Evolutionary conservation across 2,329 filamentous ascomycete species (phyloP), one percentile per base, ranked within the genome.

Genomic region (Penicillium brevicompactum): DNA sequence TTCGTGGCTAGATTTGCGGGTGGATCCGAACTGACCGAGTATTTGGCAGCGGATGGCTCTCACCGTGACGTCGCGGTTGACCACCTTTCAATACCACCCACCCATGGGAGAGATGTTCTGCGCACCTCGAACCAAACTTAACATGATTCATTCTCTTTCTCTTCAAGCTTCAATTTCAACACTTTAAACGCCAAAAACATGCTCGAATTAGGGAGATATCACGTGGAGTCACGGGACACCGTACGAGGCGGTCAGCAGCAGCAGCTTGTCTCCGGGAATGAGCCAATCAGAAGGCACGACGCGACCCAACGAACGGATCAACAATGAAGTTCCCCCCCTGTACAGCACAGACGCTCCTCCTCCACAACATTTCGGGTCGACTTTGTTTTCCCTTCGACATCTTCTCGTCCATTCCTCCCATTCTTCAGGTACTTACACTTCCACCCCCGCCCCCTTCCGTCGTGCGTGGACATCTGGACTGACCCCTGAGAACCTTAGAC

Each of bases 361-460:
- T 65, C 76, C 75, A 77, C 78, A 76, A 78, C 76, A 76, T 77
- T 76, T 75, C 75, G 74, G 73, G 70, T 71, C 70, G 69, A 63
- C 51, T 53, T 62, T 56, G 53, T 59, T 55, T 51, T 62, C 57
- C 53, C 47, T 59, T 64, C 53, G 53, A 57, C 56, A 45, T 53
- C 40, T 52, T 57, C 58, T 61, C 51, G 53, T 63, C 60, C 65
- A 67, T 67, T 63, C 56, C 56, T 63, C 59, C 57, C 61, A 61
- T 70, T 66, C 56, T 51, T 57, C 52, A 55, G 57, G 56, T 60
- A 50, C 37, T 41, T 37, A 22, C 52, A 5, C 43, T 50, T 46
- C 43, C 11, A 10, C 13, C 57, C 57, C 55, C 55, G 55, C 58
- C 52, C 53, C 58, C 54, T 57, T 60, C 44, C 50, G 46, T 49